A percentile compares a stretch with the other conserved stretches of the same genome.
These are phyloP conservation scores for Leccinum fallax DNA, from an alignment of 1,284 basidiomycete genomes.

Conservation along the genomic window DNA sequence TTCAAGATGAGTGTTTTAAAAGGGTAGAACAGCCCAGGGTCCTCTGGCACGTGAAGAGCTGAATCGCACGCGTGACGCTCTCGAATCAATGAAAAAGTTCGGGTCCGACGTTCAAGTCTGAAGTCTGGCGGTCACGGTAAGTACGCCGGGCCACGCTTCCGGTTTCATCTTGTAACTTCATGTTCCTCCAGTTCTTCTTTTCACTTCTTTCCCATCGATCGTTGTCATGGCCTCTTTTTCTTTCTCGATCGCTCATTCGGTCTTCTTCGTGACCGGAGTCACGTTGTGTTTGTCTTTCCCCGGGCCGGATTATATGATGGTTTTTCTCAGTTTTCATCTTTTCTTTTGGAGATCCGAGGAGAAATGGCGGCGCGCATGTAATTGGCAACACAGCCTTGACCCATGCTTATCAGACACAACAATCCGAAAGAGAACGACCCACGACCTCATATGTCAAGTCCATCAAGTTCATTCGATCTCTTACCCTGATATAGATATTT, in stretches of 20 bases:
- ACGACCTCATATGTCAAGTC: neutral
- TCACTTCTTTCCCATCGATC: conserved; percentile 7
- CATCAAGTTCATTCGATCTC: neutral
- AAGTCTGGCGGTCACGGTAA: neutral
- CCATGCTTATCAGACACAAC: neutral
- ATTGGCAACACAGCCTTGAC: neutral
- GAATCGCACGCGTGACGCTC: neutral
- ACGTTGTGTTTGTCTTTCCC: neutral
- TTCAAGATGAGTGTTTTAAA: neutral
- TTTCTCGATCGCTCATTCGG: neutral
- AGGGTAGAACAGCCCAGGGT: neutral
- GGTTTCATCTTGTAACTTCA: conserved; percentile 6
- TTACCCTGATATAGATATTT: neutral
- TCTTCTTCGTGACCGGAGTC: neutral
- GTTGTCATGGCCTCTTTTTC: neutral
- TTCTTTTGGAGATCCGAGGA: neutral
- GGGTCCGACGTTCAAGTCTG: conserved; percentile 2
- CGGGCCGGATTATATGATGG: neutral
- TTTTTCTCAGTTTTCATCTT: neutral
- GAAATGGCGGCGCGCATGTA: neutral
- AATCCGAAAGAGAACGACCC: neutral
- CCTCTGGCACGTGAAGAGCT: neutral
- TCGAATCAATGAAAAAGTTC: neutral
- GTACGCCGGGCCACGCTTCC: neutral
- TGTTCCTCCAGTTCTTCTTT: conserved; percentile 4